These are phyloP conservation scores for Hymenoscyphus repandus DNA, from an alignment of 2,329 filamentous ascomycete species.

Conservation along the genomic window DNA sequence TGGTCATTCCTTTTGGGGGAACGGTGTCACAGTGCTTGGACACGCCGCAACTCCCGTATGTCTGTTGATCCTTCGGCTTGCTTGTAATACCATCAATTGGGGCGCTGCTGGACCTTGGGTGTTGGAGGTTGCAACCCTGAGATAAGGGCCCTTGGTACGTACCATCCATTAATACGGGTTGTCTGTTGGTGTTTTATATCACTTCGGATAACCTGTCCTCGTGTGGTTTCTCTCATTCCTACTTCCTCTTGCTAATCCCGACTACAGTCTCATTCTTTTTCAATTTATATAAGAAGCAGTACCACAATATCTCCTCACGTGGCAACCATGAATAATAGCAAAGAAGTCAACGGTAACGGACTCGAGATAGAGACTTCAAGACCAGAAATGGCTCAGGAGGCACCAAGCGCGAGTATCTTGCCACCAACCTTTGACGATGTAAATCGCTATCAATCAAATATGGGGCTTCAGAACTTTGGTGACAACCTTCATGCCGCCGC, in stretches of 20 bases:
- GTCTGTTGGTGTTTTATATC: too few relatives aligned
- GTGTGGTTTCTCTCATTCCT: too few relatives aligned
- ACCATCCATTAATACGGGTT: too few relatives aligned
- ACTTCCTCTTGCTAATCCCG: too few relatives aligned
- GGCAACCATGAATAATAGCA: too few relatives aligned
- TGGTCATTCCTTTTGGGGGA: not conserved
- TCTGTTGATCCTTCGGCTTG: not conserved
- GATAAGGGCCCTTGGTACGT: not conserved
- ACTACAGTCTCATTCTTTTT: too few relatives aligned
- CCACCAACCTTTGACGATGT: conserved; percentile 11
- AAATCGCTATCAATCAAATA: conserved; percentile 17
- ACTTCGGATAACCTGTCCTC: too few relatives aligned
- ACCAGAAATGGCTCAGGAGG: not conserved
- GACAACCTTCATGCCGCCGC: conserved; percentile 19
- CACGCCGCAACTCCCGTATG: not conserved
- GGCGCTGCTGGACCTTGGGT: not conserved
- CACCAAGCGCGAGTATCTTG: not conserved
- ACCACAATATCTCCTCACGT: too few relatives aligned
- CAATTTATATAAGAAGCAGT: too few relatives aligned
- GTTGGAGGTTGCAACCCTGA: not conserved
- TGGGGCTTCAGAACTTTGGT: conserved; percentile 19
- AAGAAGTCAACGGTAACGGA: conserved; percentile 1
- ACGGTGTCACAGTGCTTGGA: not conserved
- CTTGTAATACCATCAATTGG: not conserved
- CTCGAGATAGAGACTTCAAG: conserved; percentile 5